A percentile compares a stretch with the other conserved stretches of the same genome.
These are phyloP conservation scores for Saccharomycopsis selenospora DNA, from an alignment of 805 yeast species.

Conservation along the genomic window DNA sequence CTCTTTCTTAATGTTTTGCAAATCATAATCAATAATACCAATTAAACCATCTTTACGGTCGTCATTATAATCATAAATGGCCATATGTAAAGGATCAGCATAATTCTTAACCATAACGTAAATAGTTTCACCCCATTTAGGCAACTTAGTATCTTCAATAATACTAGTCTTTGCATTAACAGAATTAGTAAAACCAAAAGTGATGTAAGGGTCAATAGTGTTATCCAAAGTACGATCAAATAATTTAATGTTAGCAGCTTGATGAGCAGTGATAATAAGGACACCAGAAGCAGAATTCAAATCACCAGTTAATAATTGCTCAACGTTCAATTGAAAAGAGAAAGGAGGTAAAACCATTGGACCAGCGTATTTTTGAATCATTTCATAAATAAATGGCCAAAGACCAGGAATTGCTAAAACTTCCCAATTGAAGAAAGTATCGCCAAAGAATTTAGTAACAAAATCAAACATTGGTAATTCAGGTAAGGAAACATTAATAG, in stretches of 20 bases:
- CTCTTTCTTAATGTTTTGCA: constrained; percentile 55
- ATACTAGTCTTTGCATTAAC: constrained; percentile 63
- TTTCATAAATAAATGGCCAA: constrained; percentile 69
- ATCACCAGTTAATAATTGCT: constrained; percentile 83
- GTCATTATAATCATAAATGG: constrained; percentile 70
- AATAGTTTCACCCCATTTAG: constrained; percentile 79
- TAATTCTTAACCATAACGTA: constrained; percentile 64
- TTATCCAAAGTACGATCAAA: constrained; percentile 59
- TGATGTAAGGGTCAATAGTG: constrained; percentile 85
- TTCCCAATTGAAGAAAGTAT: constrained; percentile 81
- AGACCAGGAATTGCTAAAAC: constrained; percentile 82
- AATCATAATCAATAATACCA: constrained; percentile 69
- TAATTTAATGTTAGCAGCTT: constrained; percentile 63
- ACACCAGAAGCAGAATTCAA: constrained; percentile 82
- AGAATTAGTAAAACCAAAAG: constrained; percentile 50
- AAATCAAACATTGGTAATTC: constrained; percentile 90
- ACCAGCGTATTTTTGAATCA: constrained; percentile 81
- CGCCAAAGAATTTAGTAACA: constrained; percentile 64
- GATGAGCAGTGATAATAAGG: constrained; percentile 56
- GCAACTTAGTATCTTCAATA: constrained; percentile 56
- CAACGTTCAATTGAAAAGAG: constrained; percentile 87
- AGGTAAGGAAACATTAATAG: constrained; percentile 75
- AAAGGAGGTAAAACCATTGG: constrained; percentile 85
- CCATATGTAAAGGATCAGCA: constrained; percentile 73
- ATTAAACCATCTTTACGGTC: constrained; percentile 70